Evolutionary conservation across 2,329 filamentous ascomycete species (phyloP).

Genomic region (Ambrosiella beaveri): DNA sequence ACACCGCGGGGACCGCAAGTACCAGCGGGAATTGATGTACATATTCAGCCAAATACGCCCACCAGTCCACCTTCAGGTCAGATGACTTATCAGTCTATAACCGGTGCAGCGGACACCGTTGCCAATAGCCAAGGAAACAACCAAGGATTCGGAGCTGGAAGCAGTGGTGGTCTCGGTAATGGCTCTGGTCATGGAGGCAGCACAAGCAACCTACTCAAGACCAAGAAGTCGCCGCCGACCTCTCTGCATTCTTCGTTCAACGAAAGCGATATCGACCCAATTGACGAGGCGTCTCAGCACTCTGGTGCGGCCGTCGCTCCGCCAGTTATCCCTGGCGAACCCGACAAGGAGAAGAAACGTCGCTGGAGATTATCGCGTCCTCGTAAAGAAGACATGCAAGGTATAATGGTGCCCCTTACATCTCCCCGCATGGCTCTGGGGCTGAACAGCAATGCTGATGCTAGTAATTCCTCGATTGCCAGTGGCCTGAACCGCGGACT

Average conservation of each 20-base stretch:
- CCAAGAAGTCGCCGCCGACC: slow-evolving; percentile 54
- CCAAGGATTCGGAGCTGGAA: background rate
- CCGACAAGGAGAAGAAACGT: slow-evolving; percentile 52
- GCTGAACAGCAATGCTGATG: slow-evolving; percentile 43
- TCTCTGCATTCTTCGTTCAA: slow-evolving; percentile 65
- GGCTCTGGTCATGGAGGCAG: background rate
- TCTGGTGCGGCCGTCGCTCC: slow-evolving; percentile 16
- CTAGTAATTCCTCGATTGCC: slow-evolving; percentile 50
- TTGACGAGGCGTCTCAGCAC: slow-evolving; percentile 33
- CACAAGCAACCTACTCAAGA: slow-evolving; percentile 33
- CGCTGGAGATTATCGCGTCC: slow-evolving; percentile 55
- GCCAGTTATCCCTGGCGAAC: slow-evolving; percentile 21
- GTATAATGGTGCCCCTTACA: slow-evolving; percentile 20
- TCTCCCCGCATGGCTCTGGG: slow-evolving; percentile 32
- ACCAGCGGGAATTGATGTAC: slow-evolving; percentile 17
- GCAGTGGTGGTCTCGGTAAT: background rate
- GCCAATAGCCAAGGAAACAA: background rate
- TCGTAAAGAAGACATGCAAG: slow-evolving; percentile 33
- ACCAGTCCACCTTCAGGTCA: background rate
- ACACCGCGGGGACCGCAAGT: slow-evolving; percentile 31
- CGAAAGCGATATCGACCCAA: slow-evolving; percentile 65
- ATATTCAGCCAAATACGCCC: background rate
- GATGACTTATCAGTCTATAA: background rate
- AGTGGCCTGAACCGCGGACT: slow-evolving; percentile 36
- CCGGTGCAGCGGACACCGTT: background rate